phyloP scores from a whole-genome alignment of 2,329 filamentous ascomycete genomes.

The Penicillium concentricum region DNA sequence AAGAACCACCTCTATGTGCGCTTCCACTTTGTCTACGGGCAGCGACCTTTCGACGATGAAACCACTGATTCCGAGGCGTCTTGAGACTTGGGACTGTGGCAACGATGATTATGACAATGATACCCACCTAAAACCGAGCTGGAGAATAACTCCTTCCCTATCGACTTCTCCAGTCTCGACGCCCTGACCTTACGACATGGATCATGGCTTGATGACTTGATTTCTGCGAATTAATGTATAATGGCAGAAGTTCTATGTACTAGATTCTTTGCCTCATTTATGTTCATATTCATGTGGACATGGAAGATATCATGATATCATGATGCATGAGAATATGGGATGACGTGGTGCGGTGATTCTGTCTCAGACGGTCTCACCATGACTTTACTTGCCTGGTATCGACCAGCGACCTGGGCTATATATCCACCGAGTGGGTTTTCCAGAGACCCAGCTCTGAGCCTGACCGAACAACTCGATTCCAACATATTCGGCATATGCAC shows the following conservation, averaged over 20 bases:
- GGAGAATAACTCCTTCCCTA: neutral
- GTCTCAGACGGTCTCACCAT: neutral
- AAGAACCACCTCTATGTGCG: conserved; percentile 30
- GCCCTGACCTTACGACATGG: neutral
- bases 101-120: conserved; percentile 1
- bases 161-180: neutral
- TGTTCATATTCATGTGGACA: neutral
- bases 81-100: neutral
- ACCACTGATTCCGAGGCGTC: neutral
- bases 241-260: conserved; percentile 4
- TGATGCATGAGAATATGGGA: neutral
- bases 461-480: neutral
- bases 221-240: conserved; percentile 13
- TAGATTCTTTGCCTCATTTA: conserved; percentile 1
- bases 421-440: neutral
- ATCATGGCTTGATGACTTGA: conserved; percentile 13
- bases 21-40: conserved; percentile 36
- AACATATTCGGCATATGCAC: neutral
- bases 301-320: neutral
- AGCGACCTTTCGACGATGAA: conserved; percentile 25
- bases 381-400: neutral
- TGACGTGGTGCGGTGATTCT: neutral
- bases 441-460: conserved; percentile 1
- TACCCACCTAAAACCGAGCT: neutral
- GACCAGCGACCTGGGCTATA: conserved; percentile 6